A percentile compares a stretch with the other conserved stretches of the same genome.
Conservation (phyloP, 2,329 filamentous ascomycete species). For the Colletotrichum somersetense region DNA sequence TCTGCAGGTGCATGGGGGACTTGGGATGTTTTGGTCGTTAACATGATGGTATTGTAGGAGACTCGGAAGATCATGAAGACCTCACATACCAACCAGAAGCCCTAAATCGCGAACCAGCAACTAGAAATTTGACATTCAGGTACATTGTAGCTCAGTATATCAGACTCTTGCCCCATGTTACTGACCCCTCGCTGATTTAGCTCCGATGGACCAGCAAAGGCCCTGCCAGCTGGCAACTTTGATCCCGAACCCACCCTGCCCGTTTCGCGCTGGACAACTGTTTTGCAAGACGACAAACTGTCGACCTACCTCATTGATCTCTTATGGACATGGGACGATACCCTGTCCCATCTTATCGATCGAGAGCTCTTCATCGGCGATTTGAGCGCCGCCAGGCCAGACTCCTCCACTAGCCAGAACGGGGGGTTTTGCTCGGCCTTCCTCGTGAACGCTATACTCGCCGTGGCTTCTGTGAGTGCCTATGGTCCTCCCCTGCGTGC, state of each 20-base stretch:
- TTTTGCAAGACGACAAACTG: constrained; percentile 37
- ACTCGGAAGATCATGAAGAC: not conserved
- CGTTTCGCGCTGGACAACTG: constrained; percentile 44
- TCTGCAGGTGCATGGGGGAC: not conserved
- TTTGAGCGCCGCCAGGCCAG: constrained; percentile 10
- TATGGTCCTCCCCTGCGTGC: not conserved
- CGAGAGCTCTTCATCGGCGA: constrained; percentile 40
- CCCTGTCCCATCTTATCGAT: constrained; percentile 40
- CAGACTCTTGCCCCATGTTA: not conserved
- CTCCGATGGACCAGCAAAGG: not conserved
- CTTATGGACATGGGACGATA: constrained; percentile 47
- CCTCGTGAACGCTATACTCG: constrained; percentile 45
- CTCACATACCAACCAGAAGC: not conserved
- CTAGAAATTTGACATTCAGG: not conserved
- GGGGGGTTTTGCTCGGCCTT: constrained; percentile 44
- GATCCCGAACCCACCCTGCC: constrained; percentile 27
- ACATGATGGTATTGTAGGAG: not conserved
- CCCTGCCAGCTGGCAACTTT: not conserved
- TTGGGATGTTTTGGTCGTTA: not conserved
- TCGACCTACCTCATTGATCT: constrained; percentile 43
- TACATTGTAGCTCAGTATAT: not conserved
- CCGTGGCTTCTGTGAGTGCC: constrained; percentile 42
- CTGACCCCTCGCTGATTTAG: not conserved
- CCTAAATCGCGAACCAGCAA: not conserved
- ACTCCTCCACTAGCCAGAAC: not conserved